Percentiles rank a stretch among this genome's conserved stretches.
phyloP scores from a whole-genome alignment of 495 filamentous ascomycete genomes.

The Sordaria brevicollis region DNA sequence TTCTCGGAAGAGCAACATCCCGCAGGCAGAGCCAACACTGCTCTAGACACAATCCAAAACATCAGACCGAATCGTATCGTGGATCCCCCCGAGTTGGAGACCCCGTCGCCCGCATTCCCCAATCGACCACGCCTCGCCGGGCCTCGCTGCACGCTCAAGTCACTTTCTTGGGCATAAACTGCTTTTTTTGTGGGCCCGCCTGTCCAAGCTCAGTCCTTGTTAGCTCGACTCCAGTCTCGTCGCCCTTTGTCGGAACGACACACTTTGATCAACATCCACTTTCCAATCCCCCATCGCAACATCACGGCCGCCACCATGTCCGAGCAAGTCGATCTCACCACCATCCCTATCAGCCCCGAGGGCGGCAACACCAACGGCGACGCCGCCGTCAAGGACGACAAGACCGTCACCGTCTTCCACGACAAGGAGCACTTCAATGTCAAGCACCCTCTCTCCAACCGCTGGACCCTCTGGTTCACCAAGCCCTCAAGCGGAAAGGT shows the following conservation, averaged over 20 bases:
- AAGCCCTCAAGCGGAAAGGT: constrained; percentile 98
- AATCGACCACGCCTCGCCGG: neutral
- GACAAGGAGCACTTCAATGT: constrained; percentile 97
- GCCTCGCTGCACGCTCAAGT: neutral
- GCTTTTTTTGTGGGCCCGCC: neutral
- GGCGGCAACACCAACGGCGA: constrained; percentile 33
- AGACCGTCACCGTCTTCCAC: constrained; percentile 82
- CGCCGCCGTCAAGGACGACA: constrained; percentile 33
- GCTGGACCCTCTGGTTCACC: constrained; percentile 99
- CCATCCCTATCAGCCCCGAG: constrained; percentile 65
- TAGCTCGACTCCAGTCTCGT: neutral
- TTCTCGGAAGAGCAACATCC: constrained; percentile 10
- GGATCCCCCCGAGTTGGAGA: neutral
- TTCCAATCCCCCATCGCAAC: neutral
- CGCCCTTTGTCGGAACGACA: neutral
- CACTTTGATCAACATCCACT: neutral
- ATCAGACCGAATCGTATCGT: neutral
- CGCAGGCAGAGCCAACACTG: neutral
- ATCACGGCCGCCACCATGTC: constrained; percentile 27
- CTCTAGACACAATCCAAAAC: neutral
- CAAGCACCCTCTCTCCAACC: constrained; percentile 91
- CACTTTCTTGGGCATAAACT: neutral
- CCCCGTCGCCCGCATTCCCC: neutral
- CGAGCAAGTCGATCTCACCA: constrained; percentile 46
- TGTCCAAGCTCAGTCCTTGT: neutral